Percentiles rank a stretch among this genome's conserved stretches.
Conservation (phyloP, 73 alveolate species). For the Halteria grandinella region DNA sequence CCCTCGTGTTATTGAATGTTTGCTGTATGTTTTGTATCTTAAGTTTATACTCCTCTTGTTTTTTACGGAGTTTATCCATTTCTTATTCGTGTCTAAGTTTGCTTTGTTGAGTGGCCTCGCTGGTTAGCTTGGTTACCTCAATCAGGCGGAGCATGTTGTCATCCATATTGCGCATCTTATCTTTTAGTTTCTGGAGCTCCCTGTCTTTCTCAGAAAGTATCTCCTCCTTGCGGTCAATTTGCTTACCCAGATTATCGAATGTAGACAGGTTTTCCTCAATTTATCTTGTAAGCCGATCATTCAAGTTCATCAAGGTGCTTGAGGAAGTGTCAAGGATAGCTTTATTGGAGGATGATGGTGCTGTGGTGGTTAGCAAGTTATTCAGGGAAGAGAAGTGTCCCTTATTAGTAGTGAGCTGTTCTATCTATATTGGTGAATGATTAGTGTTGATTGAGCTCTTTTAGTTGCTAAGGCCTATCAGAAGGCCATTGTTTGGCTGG, state of each 20-base stretch:
- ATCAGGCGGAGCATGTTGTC: constrained; percentile 30
- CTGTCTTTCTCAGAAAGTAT: constrained; percentile 24
- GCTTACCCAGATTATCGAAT: constrained; percentile 28
- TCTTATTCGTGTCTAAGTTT: constrained; percentile 21
- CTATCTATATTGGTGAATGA: not conserved
- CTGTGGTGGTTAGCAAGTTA: too few relatives aligned
- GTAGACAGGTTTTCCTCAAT: constrained; percentile 38
- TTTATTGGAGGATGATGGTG: not conserved
- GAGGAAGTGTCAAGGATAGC: not conserved
- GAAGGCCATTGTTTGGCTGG: not conserved
- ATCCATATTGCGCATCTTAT: constrained; percentile 30
- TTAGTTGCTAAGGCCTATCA: not conserved
- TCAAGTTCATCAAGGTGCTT: constrained; percentile 43
- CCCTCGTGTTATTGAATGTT: not conserved
- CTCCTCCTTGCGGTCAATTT: constrained; percentile 13
- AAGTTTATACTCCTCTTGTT: constrained; percentile 2
- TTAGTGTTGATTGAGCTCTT: not conserved
- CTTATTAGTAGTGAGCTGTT: not conserved
- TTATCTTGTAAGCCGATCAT: constrained; percentile 41
- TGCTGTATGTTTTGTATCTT: not conserved
- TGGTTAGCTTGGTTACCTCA: constrained; percentile 19
- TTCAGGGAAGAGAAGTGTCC: too few relatives aligned
- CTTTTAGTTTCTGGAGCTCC: constrained; percentile 3
- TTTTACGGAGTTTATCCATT: constrained; percentile 2
- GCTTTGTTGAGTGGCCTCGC: not conserved